Base-by-base conservation (phyloP, 306 rosid genomes). In the Prosopis cineraria region DNA sequence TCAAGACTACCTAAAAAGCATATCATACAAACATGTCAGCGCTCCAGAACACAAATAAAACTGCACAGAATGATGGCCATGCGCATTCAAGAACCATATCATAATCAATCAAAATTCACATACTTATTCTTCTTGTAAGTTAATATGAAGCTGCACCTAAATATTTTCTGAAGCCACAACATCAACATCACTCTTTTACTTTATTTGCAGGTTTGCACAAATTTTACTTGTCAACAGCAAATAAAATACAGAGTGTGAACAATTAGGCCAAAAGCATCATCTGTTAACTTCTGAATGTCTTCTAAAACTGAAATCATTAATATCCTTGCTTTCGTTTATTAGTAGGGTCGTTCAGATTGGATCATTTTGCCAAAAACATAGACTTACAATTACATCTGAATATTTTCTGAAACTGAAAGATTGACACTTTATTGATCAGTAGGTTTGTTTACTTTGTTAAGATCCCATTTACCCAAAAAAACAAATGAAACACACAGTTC, bases 1-100 rank as follows among this genome's bases (percentile, higher is more conserved):
- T 91, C 19, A 74, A 95, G 25, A 24, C 84, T 87, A 82, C 98
- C 96, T 95, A 59, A 14, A 80, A 84, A 65, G 25, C 16, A 76
- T 56, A 76, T 70, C 73, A 74, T 24, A 68, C 74, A 72, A 77
- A 50, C 40, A 20, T 31, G 79, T 89, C 82, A 83, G 68, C 62
- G 75, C 31, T 37, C 41, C 13, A 40, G 63, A 81, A 63, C 12
- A 52, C 0, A 27, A 43, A 3, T 55, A 52, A n/a, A 40, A 60
- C 67, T 56, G 16, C 76, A 53, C 41, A 16, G 16, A 43, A 25
- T 24, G 41, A 68, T n/a, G 48, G 25, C 72, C 20, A 75, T 58
- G 36, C 64, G 37, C 40, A 58, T 24, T 39, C 56, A 73, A 56
- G 60, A 66, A 27, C 24, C 17, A 40, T 36, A 40, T 41, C 5